A percentile compares a stretch with the other conserved stretches of the same genome.
These are phyloP conservation scores for Hondaea fermentalgiana DNA, from an alignment of 108 stramenopile genomes.

Conservation along the genomic window DNA sequence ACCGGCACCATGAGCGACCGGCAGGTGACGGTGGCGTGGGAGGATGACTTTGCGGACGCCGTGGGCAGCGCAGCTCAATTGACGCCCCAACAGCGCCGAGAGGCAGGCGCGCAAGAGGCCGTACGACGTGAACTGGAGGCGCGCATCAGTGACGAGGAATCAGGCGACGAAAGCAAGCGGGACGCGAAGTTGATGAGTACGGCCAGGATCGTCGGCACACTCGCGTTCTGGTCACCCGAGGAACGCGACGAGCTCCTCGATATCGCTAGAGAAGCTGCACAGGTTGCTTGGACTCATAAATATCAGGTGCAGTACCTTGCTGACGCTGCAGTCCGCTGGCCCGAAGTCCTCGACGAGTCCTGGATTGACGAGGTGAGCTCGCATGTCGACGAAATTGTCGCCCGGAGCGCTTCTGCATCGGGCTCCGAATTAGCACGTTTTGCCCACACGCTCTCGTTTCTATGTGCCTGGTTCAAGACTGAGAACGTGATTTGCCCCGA, in stretches of 20 bases:
- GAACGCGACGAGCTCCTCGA: neutral
- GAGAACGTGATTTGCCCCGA: neutral
- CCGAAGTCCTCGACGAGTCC: neutral
- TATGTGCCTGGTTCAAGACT: neutral
- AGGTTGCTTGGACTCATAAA: neutral
- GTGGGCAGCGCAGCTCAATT: too few relatives aligned
- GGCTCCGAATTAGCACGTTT: neutral
- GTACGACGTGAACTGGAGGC: too few relatives aligned
- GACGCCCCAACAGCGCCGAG: too few relatives aligned
- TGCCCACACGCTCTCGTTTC: neutral
- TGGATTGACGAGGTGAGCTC: neutral
- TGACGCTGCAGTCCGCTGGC: neutral
- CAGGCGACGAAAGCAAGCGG: too few relatives aligned
- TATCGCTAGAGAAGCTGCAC: neutral
- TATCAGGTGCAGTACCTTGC: neutral
- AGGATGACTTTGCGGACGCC: too few relatives aligned
- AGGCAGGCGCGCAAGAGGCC: too few relatives aligned
- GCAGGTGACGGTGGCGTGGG: too few relatives aligned
- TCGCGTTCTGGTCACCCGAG: neutral
- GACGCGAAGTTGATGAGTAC: too few relatives aligned
- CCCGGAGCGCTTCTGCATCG: neutral
- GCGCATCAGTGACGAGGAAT: too few relatives aligned
- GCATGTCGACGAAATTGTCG: neutral
- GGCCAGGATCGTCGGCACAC: neutral
- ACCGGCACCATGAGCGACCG: too few relatives aligned